These are phyloP conservation scores for Fusarium redolens DNA, from an alignment of 2,329 filamentous ascomycete species.

Conservation along the genomic window DNA sequence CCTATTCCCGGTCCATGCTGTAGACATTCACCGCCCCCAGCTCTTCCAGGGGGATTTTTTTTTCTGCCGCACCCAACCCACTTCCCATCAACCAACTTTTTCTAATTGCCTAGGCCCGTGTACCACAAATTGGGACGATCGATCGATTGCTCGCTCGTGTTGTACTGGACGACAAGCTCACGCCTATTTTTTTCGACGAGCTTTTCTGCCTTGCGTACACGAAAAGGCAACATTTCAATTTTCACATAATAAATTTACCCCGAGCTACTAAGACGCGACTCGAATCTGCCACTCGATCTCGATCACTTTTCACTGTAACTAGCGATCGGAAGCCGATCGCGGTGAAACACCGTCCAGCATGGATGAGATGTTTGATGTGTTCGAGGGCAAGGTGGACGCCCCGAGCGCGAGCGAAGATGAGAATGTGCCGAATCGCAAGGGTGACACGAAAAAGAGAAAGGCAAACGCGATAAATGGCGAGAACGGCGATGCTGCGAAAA, in stretches of 20 bases:
- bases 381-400: conserved; percentile 69
- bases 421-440: conserved; percentile 58
- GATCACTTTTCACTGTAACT: conserved; percentile 23
- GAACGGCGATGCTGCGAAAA: conserved; percentile 51
- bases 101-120: conserved; percentile 33
- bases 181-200: conserved; percentile 2
- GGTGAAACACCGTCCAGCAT: conserved; percentile 55
- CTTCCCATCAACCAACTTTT: conserved; percentile 42
- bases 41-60: conserved; percentile 38
- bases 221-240: not conserved
- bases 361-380: conserved; percentile 87
- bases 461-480: conserved; percentile 74
- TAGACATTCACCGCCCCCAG: conserved; percentile 37
- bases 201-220: not conserved
- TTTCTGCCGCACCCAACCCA: conserved; percentile 45
- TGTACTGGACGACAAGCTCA: conserved; percentile 26
- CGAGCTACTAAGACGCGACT: not conserved
- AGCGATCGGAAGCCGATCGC: conserved; percentile 24
- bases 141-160: conserved; percentile 30
- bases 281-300: conserved; percentile 21
- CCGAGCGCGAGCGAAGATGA: conserved; percentile 58
- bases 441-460: conserved; percentile 83
- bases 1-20: not conserved
- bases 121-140: conserved; percentile 40
- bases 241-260: too few relatives aligned